Conservation (phyloP, 1,139 yeast genomes). For the Hyphopichia khmerensis region DNA sequence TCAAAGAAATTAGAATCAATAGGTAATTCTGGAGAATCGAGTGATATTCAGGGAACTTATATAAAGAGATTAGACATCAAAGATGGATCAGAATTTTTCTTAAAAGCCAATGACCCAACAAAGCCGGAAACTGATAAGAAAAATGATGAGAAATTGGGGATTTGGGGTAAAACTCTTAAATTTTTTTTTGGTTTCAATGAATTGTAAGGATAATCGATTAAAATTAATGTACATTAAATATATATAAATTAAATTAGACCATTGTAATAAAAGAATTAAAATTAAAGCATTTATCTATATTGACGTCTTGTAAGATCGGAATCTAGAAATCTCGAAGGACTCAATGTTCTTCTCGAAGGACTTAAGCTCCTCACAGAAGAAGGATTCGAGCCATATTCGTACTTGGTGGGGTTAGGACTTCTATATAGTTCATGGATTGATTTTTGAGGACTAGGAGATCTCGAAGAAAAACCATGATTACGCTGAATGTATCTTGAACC, state of each 20-base stretch:
- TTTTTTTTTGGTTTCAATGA: conserved; percentile 49
- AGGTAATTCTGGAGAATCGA: conserved; percentile 6
- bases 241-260: neutral
- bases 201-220: conserved; percentile 19
- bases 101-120: conserved; percentile 24
- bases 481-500: neutral
- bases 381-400: neutral
- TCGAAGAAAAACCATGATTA: neutral
- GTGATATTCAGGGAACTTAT: conserved; percentile 13
- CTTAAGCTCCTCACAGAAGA: conserved; percentile 1
- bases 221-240: neutral
- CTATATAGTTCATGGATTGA: neutral
- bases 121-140: conserved; percentile 19
- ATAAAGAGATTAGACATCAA: conserved; percentile 35
- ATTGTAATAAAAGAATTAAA: too few relatives aligned
- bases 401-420: conserved; percentile 6
- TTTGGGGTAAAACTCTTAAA: conserved; percentile 33
- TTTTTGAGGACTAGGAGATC: conserved; percentile 7
- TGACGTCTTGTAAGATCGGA: neutral
- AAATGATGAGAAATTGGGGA: conserved; percentile 31
- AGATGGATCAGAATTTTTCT: conserved; percentile 41
- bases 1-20: conserved; percentile 5
- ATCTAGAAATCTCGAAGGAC: neutral
- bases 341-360: conserved; percentile 1
- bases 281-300: neutral